Conservation (phyloP, 2,329 filamentous ascomycete genomes). For the Diaporthe aspalathi region DNA sequence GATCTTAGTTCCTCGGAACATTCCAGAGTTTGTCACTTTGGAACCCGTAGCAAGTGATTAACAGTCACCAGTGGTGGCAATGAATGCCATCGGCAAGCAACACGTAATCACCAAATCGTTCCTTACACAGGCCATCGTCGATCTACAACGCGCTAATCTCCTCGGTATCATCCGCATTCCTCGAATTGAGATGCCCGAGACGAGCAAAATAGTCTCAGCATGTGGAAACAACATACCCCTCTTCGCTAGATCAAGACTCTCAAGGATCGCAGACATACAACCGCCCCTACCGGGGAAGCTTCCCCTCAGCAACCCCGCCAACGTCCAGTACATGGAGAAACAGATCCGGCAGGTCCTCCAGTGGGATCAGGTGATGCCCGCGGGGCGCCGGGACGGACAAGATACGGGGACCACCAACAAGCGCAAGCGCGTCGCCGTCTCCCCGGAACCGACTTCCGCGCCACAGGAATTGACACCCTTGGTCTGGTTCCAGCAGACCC, state of each 20-base stretch:
- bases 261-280: constrained; percentile 54
- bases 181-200: constrained; percentile 38
- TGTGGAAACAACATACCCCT: constrained; percentile 56
- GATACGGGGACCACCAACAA: constrained; percentile 27
- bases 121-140: constrained; percentile 85
- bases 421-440: constrained; percentile 36
- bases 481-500: constrained; percentile 12
- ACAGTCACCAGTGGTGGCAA: constrained; percentile 77
- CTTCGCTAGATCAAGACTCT: constrained; percentile 58
- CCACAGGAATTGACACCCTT: not conserved
- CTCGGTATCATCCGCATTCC: constrained; percentile 32
- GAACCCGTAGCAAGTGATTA: too few species aligned
- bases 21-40: too few species aligned
- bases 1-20: too few species aligned
- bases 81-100: constrained; percentile 79
- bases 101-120: constrained; percentile 86
- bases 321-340: constrained; percentile 33
- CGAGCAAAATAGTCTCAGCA: constrained; percentile 45
- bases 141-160: constrained; percentile 67
- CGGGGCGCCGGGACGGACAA: constrained; percentile 63
- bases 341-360: constrained; percentile 47
- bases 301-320: constrained; percentile 51
- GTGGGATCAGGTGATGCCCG: constrained; percentile 64
- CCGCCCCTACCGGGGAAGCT: constrained; percentile 59
- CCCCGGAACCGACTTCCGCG: constrained; percentile 11